These are phyloP conservation scores for Zostera marina DNA, from an alignment of 116 monocot species.

Conservation along the genomic window DNA sequence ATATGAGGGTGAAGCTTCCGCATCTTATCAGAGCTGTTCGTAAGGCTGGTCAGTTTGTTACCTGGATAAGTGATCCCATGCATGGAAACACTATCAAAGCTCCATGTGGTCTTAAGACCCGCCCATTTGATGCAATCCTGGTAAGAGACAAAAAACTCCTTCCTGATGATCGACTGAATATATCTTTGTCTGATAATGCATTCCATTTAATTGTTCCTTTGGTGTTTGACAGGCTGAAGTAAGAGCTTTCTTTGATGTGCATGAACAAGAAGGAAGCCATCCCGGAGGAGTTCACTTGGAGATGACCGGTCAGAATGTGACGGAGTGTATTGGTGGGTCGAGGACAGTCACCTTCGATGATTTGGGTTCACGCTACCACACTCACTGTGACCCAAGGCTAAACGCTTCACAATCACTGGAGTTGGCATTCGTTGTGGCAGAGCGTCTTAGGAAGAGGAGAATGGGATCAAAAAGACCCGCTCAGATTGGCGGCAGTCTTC, in stretches of 20 bases:
- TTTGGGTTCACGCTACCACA: slow-evolving; percentile 30
- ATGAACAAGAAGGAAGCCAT: slow-evolving; percentile 3
- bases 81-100: slow-evolving; percentile 93
- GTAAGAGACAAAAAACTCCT: slow-evolving; percentile 13
- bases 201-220: neutral
- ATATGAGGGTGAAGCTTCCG: slow-evolving; percentile 78
- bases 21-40: slow-evolving; percentile 74
- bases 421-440: slow-evolving; percentile 71
- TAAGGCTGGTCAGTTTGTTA: slow-evolving; percentile 56
- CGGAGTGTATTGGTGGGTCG: no score
- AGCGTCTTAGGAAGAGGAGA: slow-evolving; percentile 65
- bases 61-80: slow-evolving; percentile 90
- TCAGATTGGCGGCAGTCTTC: neutral
- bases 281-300: no score
- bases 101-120: slow-evolving; percentile 88
- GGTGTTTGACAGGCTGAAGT: neutral
- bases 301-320: no score
- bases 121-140: slow-evolving; percentile 73
- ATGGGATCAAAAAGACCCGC: slow-evolving; percentile 8
- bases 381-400: slow-evolving; percentile 72
- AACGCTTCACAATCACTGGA: slow-evolving; percentile 78
- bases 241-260: neutral
- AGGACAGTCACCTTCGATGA: no score
- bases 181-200: no score
- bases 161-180: no score